Evolutionary conservation across 202 grass and related monocot species (phyloP).

Genomic region (Schoenoplectus triqueter): DNA sequence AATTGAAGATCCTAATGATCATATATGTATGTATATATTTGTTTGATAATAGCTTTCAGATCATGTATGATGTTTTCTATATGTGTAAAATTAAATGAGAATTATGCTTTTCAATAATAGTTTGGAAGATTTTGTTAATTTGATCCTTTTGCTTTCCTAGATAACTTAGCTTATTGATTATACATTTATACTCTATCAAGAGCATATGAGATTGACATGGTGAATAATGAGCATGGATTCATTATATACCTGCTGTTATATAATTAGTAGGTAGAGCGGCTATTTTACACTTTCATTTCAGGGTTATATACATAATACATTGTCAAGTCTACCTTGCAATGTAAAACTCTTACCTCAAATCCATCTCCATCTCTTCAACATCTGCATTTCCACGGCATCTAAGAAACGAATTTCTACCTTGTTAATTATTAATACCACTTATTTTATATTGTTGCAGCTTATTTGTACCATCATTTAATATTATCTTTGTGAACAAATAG

Average conservation of each 20-base stretch:
- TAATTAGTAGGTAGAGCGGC: neutral
- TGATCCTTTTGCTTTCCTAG: neutral
- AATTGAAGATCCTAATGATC: conserved; percentile 12
- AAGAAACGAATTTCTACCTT: neutral
- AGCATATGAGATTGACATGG: neutral
- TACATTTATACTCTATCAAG: neutral
- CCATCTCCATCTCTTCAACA: neutral
- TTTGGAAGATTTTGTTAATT: neutral
- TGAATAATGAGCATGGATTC: neutral
- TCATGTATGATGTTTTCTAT: neutral
- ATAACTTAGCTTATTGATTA: neutral
- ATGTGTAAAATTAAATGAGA: neutral
- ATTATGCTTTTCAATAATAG: neutral
- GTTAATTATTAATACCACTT: neutral
- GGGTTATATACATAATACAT: neutral
- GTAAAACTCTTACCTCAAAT: neutral
- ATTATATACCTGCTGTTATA: neutral
- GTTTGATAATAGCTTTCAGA: neutral
- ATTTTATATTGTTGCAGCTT: neutral
- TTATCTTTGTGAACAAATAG: neutral
- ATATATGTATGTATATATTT: neutral
- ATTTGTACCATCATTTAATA: neutral
- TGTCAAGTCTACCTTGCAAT: conserved; percentile 5
- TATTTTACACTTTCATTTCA: conserved; percentile 22
- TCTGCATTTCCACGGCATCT: neutral